These are phyloP conservation scores for Abelmoschus esculentus DNA, from an alignment of 345 rosid genomes.

Conservation along the genomic window DNA sequence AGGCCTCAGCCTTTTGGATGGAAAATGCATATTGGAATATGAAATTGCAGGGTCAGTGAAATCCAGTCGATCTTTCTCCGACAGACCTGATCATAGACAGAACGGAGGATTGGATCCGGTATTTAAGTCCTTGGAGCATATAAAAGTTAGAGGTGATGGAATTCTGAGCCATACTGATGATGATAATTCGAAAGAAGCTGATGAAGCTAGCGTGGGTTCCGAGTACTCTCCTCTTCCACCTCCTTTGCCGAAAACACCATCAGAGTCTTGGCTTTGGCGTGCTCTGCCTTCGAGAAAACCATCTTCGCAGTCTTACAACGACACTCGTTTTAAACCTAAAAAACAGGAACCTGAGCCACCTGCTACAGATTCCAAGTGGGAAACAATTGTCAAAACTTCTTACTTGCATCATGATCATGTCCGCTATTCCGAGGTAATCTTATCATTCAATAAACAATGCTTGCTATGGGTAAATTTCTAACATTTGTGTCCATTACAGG, in stretches of 20 bases:
- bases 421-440: constrained; percentile 75
- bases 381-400: constrained; percentile 87
- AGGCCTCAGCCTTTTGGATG: constrained; percentile 3
- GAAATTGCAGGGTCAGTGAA: constrained; percentile 3
- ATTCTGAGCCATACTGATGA: constrained; percentile 14
- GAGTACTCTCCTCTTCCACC: constrained; percentile 40
- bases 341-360: constrained; percentile 30
- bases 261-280: constrained; percentile 91
- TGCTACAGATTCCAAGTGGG: constrained; percentile 63
- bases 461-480: neutral
- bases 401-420: constrained; percentile 63
- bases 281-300: constrained; percentile 35
- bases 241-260: constrained; percentile 66
- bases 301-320: constrained; percentile 24
- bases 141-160: constrained; percentile 18
- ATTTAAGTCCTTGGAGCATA: constrained; percentile 27
- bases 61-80: constrained; percentile 12
- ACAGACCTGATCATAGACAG: constrained; percentile 2
- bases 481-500: constrained; percentile 34
- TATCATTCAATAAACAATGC: neutral
- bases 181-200: constrained; percentile 19
- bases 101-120: constrained; percentile 21
- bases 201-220: constrained; percentile 8
- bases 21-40: neutral
- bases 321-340: constrained; percentile 28